Percentiles rank a stretch among this genome's conserved stretches.
phyloP scores from a whole-genome alignment of 192 early-diverging fungal genomes.

The Podila epicladia region DNA sequence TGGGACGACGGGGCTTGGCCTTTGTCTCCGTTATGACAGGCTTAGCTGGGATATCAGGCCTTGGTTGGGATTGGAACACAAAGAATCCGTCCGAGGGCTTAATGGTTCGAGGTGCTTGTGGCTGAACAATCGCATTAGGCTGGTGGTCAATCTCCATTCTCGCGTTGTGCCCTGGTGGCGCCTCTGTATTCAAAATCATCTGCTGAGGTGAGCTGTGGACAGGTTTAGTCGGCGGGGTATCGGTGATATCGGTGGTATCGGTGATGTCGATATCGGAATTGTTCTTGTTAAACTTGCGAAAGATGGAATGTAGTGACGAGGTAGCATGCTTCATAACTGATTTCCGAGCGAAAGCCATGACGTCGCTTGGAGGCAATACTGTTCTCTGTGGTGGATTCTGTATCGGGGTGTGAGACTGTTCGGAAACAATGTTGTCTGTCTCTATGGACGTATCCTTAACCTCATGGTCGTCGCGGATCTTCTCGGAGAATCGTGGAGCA shows the following conservation, averaged over 20 bases:
- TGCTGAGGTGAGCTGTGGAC: no score
- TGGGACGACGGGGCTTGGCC: background rate
- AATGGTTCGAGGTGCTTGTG: background rate
- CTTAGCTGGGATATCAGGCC: background rate
- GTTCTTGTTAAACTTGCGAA: constrained; percentile 13
- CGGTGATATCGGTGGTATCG: no score
- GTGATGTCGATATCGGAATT: background rate
- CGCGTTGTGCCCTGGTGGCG: no score
- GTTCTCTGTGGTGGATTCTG: background rate
- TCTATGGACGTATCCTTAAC: background rate
- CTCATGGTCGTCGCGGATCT: background rate
- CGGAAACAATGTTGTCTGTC: background rate
- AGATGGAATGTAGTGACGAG: constrained; percentile 14
- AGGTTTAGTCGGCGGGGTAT: no score
- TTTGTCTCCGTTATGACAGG: background rate
- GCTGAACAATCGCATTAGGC: no score
- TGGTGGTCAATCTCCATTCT: no score
- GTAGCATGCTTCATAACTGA: constrained; percentile 34
- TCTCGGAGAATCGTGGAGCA: background rate
- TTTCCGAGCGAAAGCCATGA: constrained; percentile 39
- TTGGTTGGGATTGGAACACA: background rate
- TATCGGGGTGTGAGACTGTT: background rate
- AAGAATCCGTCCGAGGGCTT: background rate
- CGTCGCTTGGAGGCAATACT: background rate
- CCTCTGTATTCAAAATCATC: no score